These are phyloP conservation scores for Colletotrichum tropicicola DNA, from an alignment of 2,329 filamentous ascomycete genomes.

Conservation along the genomic window DNA sequence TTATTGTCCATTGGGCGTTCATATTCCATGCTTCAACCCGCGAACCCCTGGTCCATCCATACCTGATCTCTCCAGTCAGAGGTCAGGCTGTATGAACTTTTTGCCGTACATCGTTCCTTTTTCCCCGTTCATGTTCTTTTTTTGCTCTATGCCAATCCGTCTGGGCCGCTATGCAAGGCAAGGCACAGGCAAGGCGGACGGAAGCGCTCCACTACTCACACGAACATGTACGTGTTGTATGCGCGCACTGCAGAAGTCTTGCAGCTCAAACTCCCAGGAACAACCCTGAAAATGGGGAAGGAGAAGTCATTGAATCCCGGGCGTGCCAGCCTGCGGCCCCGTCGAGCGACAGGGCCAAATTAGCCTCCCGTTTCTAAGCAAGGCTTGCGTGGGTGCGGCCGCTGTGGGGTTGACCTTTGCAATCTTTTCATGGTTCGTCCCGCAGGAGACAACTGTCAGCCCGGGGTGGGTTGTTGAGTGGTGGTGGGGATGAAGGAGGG, in stretches of 20 bases:
- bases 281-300: conserved; percentile 12
- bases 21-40: background rate
- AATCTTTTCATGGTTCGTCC: conserved; percentile 44
- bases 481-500: background rate
- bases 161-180: background rate
- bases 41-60: background rate
- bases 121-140: background rate
- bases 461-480: background rate
- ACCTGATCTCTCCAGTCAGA: background rate
- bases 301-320: background rate
- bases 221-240: background rate
- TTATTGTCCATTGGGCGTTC: background rate
- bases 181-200: conserved; percentile 7
- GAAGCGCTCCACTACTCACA: conserved; percentile 8
- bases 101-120: background rate
- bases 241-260: conserved; percentile 10
- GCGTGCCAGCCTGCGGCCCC: conserved; percentile 7
- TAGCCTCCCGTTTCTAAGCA: conserved; percentile 19
- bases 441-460: conserved; percentile 46
- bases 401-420: conserved; percentile 39
- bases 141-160: background rate
- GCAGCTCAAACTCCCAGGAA: conserved; percentile 13
- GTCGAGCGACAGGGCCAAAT: background rate
- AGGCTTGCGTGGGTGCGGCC: conserved; percentile 44
- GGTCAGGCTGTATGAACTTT: background rate